Percentiles rank a stretch among this genome's conserved stretches.
Conservation (phyloP, 2,329 filamentous ascomycete species). For the Monosporascus sp. region DNA sequence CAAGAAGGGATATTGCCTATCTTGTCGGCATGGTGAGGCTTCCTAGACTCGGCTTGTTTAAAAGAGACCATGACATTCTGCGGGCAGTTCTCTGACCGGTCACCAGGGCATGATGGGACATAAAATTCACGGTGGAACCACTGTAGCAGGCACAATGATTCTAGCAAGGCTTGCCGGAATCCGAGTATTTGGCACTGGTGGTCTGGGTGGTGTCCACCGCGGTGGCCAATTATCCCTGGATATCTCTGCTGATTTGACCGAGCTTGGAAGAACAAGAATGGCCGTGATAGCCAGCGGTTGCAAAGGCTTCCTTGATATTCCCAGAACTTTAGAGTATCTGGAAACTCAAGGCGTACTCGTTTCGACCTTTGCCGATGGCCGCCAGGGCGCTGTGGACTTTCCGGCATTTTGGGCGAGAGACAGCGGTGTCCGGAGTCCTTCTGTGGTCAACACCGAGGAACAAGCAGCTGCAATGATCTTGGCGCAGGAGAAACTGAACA, state of each 20-base stretch:
- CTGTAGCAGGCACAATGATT: constrained; percentile 88
- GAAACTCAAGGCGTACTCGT: constrained; percentile 74
- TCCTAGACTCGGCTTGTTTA: constrained; percentile 1
- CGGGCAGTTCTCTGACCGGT: constrained; percentile 7
- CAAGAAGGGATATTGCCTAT: constrained; percentile 79
- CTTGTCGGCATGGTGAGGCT: constrained; percentile 66
- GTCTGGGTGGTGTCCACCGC: constrained; percentile 88
- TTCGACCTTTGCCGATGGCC: constrained; percentile 82
- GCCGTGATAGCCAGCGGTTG: constrained; percentile 86
- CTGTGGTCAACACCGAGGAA: constrained; percentile 64
- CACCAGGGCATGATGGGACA: constrained; percentile 58
- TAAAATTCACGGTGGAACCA: constrained; percentile 81
- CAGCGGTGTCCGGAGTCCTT: constrained; percentile 75
- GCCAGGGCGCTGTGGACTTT: constrained; percentile 69
- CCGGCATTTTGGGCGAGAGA: constrained; percentile 91
- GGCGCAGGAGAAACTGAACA: constrained; percentile 65
- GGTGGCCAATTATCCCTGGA: constrained; percentile 85
- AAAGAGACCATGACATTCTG: background rate
- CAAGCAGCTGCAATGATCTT: constrained; percentile 88
- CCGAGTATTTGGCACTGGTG: constrained; percentile 88
- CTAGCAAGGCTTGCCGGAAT: constrained; percentile 84
- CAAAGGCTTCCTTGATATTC: constrained; percentile 94
- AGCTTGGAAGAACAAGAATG: constrained; percentile 83
- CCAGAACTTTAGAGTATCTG: constrained; percentile 74
- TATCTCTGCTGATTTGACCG: constrained; percentile 89